Conservation (phyloP, 108 stramenopile species). For the Skeletonema costatum region DNA sequence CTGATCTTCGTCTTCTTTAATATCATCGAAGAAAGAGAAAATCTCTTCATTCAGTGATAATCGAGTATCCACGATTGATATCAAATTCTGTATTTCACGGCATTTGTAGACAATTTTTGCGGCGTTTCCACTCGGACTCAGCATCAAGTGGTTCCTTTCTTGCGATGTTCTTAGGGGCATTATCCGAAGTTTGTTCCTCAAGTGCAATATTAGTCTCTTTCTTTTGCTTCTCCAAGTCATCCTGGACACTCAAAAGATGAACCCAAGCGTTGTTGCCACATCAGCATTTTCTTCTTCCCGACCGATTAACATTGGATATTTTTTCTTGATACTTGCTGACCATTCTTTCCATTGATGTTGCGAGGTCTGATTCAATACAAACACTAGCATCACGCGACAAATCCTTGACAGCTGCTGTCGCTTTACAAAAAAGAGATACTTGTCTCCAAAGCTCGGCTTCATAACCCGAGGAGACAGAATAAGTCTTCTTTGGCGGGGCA, state of each 20-base stretch:
- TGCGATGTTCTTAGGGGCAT: constrained; percentile 10
- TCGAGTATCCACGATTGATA: constrained; percentile 32
- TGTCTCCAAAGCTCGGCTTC: constrained; percentile 44
- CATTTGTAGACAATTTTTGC: constrained; percentile 56
- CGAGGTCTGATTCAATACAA: constrained; percentile 26
- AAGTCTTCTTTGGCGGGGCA: not conserved
- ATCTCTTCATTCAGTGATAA: constrained; percentile 32
- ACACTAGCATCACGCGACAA: constrained; percentile 1
- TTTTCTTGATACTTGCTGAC: constrained; percentile 29
- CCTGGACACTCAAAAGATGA: constrained; percentile 43
- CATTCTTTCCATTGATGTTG: constrained; percentile 20
- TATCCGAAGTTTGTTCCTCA: constrained; percentile 26
- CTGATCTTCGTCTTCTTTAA: constrained; percentile 1
- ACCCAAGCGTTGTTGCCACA: constrained; percentile 24
- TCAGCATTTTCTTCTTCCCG: constrained; percentile 19
- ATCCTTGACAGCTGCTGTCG: not conserved
- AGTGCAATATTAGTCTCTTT: constrained; percentile 38
- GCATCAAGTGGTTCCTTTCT: constrained; percentile 64
- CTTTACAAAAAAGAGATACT: constrained; percentile 25
- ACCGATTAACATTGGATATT: constrained; percentile 20
- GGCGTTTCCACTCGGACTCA: constrained; percentile 64
- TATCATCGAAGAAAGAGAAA: constrained; percentile 27
- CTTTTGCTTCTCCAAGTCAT: constrained; percentile 52
- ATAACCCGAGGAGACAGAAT: constrained; percentile 28
- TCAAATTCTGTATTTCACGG: constrained; percentile 34